phyloP scores from a whole-genome alignment of 2,329 filamentous ascomycete genomes.

The Verticillium albo-atrum region DNA sequence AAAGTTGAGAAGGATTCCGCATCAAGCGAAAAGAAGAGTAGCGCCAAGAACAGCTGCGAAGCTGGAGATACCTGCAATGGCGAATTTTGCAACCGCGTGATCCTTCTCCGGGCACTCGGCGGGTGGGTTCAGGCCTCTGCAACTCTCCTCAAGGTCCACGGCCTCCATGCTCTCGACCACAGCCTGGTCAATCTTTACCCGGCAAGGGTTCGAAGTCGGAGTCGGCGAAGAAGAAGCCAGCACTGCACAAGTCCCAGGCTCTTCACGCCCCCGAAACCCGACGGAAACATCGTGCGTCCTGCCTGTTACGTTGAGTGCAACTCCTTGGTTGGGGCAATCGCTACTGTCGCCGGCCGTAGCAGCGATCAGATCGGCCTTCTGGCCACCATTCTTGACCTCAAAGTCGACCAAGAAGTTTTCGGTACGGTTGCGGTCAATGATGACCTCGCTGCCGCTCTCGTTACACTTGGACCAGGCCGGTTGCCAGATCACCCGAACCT shows the following conservation, averaged over 20 bases:
- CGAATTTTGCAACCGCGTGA: constrained; percentile 2
- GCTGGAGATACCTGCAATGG: constrained; percentile 2
- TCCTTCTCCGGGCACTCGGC: constrained; percentile 11
- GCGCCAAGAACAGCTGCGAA: constrained; percentile 6
- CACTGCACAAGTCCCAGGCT: constrained; percentile 5
- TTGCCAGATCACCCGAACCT: constrained; percentile 3
- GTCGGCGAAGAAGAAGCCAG: constrained; percentile 3
- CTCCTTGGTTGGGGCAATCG: constrained; percentile 3
- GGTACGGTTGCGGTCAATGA: constrained; percentile 1
- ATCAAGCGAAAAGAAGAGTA: constrained; percentile 11
- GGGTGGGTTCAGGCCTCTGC: constrained; percentile 8
- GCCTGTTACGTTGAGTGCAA: constrained; percentile 9
- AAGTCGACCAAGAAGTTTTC: constrained; percentile 8
- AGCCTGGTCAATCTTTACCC: constrained; percentile 11
- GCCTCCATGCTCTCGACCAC: constrained; percentile 14
- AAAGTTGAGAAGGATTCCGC: background rate
- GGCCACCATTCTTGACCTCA: constrained; percentile 9
- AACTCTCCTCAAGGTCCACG: background rate
- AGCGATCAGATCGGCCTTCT: constrained; percentile 8
- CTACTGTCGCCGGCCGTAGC: constrained; percentile 3
- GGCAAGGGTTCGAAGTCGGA: constrained; percentile 12
- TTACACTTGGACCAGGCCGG: constrained; percentile 6
- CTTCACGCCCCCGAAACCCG: background rate
- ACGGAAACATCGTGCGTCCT: constrained; percentile 3
- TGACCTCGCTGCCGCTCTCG: constrained; percentile 5